A percentile compares a stretch with the other conserved stretches of the same genome.
phyloP scores from a whole-genome alignment of 257 asterid species.

The Ilex aquifolium region DNA sequence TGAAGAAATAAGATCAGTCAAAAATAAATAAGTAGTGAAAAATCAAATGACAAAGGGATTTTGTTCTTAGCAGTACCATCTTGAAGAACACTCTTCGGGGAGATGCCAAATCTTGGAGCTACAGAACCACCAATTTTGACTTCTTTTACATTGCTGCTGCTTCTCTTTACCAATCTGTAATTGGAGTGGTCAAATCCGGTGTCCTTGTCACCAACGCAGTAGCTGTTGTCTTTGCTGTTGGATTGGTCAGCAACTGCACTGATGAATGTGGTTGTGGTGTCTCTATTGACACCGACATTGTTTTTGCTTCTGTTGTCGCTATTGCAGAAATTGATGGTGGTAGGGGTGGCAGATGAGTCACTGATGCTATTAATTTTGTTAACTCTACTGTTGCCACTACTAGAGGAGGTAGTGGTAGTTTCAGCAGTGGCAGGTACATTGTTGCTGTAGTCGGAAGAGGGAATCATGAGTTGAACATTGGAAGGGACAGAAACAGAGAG shows the following conservation, averaged over 20 bases:
- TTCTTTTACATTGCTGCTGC: not conserved
- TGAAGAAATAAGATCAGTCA: no score
- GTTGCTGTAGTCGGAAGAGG: not conserved
- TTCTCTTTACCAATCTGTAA: not conserved
- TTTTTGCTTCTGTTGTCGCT: conserved; percentile 17
- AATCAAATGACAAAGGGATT: no score
- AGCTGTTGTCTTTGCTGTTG: not conserved
- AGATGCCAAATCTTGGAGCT: no score
- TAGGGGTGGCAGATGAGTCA: conserved; percentile 5
- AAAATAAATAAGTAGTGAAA: no score
- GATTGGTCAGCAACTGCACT: not conserved
- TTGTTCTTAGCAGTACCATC: no score
- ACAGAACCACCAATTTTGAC: not conserved
- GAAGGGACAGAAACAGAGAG: no score
- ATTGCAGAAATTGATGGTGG: not conserved
- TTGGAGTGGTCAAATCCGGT: conserved; percentile 2
- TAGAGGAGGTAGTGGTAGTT: not conserved
- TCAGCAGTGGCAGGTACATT: conserved; percentile 13
- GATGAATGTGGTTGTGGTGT: not conserved
- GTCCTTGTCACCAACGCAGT: conserved; percentile 10
- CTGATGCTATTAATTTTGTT: not conserved
- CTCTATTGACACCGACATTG: conserved; percentile 4
- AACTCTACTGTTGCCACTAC: not conserved
- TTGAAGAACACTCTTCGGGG: no score
- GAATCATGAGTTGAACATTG: no score